Evolutionary conservation across 805 yeast species (phyloP).

Genomic region (Wilhelminamyces savonicus): DNA sequence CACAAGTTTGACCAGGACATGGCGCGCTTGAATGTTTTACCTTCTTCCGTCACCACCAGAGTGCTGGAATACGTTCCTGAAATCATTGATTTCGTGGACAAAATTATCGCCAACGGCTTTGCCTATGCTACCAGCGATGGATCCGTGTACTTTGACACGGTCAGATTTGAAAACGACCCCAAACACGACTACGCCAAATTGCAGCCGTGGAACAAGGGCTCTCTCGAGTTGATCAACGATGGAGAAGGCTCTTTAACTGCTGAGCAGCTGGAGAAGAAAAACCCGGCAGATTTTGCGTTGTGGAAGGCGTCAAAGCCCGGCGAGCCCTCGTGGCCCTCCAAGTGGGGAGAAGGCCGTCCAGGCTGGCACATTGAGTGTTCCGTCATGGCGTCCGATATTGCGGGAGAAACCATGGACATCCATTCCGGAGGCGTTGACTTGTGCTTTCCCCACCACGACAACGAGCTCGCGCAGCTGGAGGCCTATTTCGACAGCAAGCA

Average conservation of each 20-base stretch:
- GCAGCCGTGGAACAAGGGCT: constrained; percentile 97
- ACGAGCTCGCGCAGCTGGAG: constrained; percentile 95
- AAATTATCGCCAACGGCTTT: constrained; percentile 71
- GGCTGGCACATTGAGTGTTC: constrained; percentile 99
- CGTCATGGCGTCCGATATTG: constrained; percentile 91
- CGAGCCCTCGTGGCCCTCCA: constrained; percentile 92
- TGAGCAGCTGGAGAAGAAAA: constrained; percentile 55
- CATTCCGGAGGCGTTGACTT: constrained; percentile 97
- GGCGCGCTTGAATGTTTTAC: constrained; percentile 75
- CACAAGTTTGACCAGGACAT: constrained; percentile 77
- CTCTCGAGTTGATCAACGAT: constrained; percentile 76
- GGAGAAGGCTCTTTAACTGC: constrained; percentile 84
- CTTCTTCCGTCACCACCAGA: constrained; percentile 83
- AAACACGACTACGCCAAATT: constrained; percentile 87
- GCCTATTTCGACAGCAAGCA: constrained; percentile 84
- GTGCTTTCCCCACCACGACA: constrained; percentile 98
- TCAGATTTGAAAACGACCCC: constrained; percentile 63
- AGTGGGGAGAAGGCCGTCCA: constrained; percentile 97
- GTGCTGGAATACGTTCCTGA: constrained; percentile 96
- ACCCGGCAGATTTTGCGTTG: constrained; percentile 84
- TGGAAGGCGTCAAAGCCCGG: constrained; percentile 98
- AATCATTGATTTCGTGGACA: constrained; percentile 70
- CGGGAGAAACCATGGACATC: constrained; percentile 81
- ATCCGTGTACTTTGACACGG: constrained; percentile 93
- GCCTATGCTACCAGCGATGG: constrained; percentile 85